Base-by-base conservation (phyloP, 768 basidiomycete genomes). In the Suillus bovinus region DNA sequence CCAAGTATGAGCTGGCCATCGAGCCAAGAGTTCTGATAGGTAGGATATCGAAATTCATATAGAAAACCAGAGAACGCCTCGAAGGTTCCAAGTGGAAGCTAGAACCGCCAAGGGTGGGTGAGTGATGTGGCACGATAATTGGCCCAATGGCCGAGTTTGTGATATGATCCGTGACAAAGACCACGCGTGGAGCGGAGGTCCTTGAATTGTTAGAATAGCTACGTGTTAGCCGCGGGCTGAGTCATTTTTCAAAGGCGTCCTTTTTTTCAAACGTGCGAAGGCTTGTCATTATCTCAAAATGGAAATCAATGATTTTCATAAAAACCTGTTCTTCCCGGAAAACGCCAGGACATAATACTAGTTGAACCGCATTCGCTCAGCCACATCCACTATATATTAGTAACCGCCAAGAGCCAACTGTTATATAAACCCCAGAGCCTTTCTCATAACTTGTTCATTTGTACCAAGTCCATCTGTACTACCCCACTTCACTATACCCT, bases 401-500 rank as follows among this genome's bases (percentile, higher is more conserved):
- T 50, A 50, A 49, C 47, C 47, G 33, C 49, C 9, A 20, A 52
- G 11, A 20, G 20, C 11, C 50, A n/a, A n/a, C 31, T n/a, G 9
- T 31, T 52, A 52, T 52, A 52, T 52, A 52, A 31, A 52, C 10
- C 49, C 27, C 47, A 49, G 27, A n/a, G 5, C 29, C 20, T 20
- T 2, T 5, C 16, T 38, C 5, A 16, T 5, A 16, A 38, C 34
- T 36, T 36, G 34, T 36, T 36, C 34, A 36, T 13, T 33, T 33
- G 33, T 33, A 33, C 33, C 34, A 36, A 13, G 5, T 5, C n/a
- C n/a, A 11, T 42, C 42, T 50, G 47, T 49, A 33, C 53, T 16
- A 55, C 57, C 13, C 17, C 58, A 44, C 46, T n/a, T 14, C 56
- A 34, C 33, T 8, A 34, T 50, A 89, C 91, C 46, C 16, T 14